Percentiles rank a stretch among this genome's conserved stretches.
These are phyloP conservation scores for Sclerotiophoma versabilis DNA, from an alignment of 2,329 filamentous ascomycete genomes.

Conservation along the genomic window DNA sequence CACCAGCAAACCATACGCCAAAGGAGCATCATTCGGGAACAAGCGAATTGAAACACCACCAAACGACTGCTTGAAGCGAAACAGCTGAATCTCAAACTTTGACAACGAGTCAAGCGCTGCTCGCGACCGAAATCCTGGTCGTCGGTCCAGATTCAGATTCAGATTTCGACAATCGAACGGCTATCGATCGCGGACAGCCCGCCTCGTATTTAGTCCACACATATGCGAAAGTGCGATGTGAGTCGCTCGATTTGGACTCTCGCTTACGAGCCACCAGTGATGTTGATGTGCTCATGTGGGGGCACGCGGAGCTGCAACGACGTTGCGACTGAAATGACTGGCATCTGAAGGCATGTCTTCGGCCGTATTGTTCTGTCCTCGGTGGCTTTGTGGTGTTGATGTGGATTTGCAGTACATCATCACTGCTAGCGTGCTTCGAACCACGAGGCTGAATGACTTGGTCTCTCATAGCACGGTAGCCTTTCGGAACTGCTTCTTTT, in stretches of 20 bases:
- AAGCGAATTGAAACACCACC: background rate
- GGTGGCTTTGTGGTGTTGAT: background rate
- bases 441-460: background rate
- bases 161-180: constrained; percentile 19
- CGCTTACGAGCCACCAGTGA: constrained; percentile 8
- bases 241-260: constrained; percentile 7
- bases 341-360: constrained; percentile 8
- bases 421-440: background rate
- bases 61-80: background rate
- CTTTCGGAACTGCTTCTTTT: background rate
- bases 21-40: background rate
- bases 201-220: constrained; percentile 1
- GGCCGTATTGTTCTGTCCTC: constrained; percentile 2
- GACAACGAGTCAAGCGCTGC: constrained; percentile 10
- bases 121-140: constrained; percentile 20
- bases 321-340: constrained; percentile 9
- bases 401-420: background rate
- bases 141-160: constrained; percentile 21
- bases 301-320: constrained; percentile 8
- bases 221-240: background rate
- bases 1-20: constrained; percentile 3
- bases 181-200: constrained; percentile 12
- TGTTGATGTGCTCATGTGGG: constrained; percentile 8
- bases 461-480: background rate
- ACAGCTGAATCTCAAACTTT: background rate